Percentiles rank a stretch among this genome's conserved stretches.
phyloP scores from a whole-genome alignment of 495 filamentous ascomycete species.

The Xylaria cubensis region DNA sequence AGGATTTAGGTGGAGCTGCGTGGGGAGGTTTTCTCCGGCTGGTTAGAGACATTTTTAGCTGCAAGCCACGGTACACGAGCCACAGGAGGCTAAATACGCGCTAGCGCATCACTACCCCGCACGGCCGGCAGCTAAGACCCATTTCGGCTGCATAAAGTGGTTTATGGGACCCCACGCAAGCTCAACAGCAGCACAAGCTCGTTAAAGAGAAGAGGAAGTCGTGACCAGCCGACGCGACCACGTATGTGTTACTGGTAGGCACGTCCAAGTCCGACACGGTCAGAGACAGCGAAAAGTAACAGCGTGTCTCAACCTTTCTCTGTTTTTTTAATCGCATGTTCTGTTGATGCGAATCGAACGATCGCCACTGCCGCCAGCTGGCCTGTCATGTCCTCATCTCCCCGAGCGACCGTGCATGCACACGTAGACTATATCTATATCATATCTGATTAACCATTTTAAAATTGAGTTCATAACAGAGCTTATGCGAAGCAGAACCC shows the following conservation, averaged over 20 bases:
- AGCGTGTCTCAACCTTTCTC: not conserved
- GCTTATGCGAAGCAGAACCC: not conserved
- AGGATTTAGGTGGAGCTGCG: not conserved
- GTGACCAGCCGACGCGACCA: slow-evolving; percentile 19
- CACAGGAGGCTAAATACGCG: not conserved
- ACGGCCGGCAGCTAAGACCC: slow-evolving; percentile 1
- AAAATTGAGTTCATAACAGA: not conserved
- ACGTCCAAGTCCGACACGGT: not conserved
- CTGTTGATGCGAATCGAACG: not conserved
- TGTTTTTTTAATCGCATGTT: not conserved
- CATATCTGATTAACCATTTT: not conserved
- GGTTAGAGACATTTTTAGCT: not conserved
- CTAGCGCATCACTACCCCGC: slow-evolving; percentile 1
- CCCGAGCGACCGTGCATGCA: not conserved
- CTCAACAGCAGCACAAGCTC: not conserved
- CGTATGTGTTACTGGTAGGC: slow-evolving; percentile 7
- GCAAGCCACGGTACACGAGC: not conserved
- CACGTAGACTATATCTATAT: not conserved
- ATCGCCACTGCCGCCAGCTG: not conserved
- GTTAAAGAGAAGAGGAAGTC: not conserved
- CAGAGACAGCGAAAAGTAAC: not conserved
- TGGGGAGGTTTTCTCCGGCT: not conserved
- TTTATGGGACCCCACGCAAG: slow-evolving; percentile 5
- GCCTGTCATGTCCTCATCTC: not conserved
- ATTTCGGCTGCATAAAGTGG: slow-evolving; percentile 4